Evolutionary conservation across 1,139 yeast genomes (phyloP).

Genomic region (Yamadazyma spencermartinsiae): DNA sequence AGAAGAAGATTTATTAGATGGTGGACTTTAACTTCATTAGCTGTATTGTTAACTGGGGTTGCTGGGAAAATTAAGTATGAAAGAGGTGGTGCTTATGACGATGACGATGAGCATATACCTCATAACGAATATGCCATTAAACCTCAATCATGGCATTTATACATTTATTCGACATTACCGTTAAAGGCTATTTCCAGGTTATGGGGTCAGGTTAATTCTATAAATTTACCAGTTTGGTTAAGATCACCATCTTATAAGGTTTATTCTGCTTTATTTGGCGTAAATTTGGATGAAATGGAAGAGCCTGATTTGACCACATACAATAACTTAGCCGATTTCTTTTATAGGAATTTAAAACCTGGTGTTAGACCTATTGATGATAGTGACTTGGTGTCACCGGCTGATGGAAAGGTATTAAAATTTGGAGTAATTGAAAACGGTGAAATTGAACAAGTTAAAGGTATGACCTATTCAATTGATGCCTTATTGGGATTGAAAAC

Average conservation of each 20-base stretch:
- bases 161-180: slow-evolving; percentile 88
- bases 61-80: slow-evolving; percentile 54
- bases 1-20: slow-evolving; percentile 58
- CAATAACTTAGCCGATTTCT: slow-evolving; percentile 84
- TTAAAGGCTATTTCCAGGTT: slow-evolving; percentile 85
- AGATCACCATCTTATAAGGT: slow-evolving; percentile 80
- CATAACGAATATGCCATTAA: slow-evolving; percentile 47
- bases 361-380: slow-evolving; percentile 78
- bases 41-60: slow-evolving; percentile 65
- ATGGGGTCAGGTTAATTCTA: slow-evolving; percentile 90
- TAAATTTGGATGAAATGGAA: slow-evolving; percentile 82
- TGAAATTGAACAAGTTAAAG: slow-evolving; percentile 95
- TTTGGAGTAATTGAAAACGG: slow-evolving; percentile 83
- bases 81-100: slow-evolving; percentile 21
- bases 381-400: slow-evolving; percentile 77
- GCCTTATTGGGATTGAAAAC: slow-evolving; percentile 75
- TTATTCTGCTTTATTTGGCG: slow-evolving; percentile 83
- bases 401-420: slow-evolving; percentile 89
- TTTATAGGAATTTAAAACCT: slow-evolving; percentile 78
- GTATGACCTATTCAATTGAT: slow-evolving; percentile 88
- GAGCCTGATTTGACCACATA: slow-evolving; percentile 77
- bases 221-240: slow-evolving; percentile 84
- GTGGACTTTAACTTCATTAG: slow-evolving; percentile 68
- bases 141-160: slow-evolving; percentile 83
- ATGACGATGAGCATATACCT: slow-evolving; percentile 31